Percentiles rank a stretch among this genome's conserved stretches.
Conservation (phyloP, 257 asterid genomes). For the Nicotiana tabacum region DNA sequence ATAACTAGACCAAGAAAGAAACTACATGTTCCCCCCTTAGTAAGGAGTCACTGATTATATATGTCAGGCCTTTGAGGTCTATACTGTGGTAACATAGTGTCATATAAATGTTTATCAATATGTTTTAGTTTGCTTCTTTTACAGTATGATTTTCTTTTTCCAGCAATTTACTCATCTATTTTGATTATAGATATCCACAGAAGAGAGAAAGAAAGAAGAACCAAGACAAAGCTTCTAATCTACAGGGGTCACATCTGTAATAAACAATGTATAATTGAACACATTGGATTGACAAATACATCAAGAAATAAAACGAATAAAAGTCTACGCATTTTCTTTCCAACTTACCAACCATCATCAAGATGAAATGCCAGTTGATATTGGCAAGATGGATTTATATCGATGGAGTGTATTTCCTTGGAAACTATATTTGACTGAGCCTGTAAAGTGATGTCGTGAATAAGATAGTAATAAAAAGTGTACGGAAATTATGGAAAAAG, state of each 20-base stretch:
- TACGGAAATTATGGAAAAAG: neutral
- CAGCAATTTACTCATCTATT: neutral
- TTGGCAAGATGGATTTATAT: conserved; percentile 81
- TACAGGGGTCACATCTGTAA: neutral
- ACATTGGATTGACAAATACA: neutral
- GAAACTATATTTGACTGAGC: conserved; percentile 78
- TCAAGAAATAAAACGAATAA: neutral
- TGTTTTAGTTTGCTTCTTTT: neutral
- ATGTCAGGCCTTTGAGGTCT: neutral
- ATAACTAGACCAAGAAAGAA: neutral
- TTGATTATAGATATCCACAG: neutral
- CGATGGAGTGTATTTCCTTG: conserved; percentile 81
- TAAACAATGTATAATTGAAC: neutral
- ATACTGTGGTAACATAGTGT: neutral
- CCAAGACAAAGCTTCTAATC: neutral
- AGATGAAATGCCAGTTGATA: conserved; percentile 93
- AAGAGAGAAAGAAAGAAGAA: neutral
- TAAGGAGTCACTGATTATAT: neutral
- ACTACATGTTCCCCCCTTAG: neutral
- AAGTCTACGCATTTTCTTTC: conserved; percentile 12
- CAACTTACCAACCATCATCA: conserved; percentile 93
- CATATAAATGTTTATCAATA: neutral
- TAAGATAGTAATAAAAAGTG: neutral
- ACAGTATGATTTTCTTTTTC: neutral
- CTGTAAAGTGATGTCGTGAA: conserved; percentile 33